A percentile compares a stretch with the other conserved stretches of the same genome.
These are phyloP conservation scores for Hortaea werneckii DNA, from an alignment of 2,329 filamentous ascomycete genomes.

Conservation along the genomic window DNA sequence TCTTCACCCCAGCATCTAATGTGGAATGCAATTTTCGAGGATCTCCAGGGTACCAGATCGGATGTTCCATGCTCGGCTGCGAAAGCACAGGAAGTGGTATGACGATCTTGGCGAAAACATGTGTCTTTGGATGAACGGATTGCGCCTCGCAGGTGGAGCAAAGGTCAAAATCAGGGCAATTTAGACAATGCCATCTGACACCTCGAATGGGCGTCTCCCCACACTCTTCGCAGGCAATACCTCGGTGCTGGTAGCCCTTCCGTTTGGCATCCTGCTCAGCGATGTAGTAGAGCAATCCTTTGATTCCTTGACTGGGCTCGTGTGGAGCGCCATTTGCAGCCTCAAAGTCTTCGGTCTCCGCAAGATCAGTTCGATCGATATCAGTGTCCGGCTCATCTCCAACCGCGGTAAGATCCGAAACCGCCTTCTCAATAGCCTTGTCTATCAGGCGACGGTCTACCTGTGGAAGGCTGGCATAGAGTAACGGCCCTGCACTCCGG, in stretches of 20 bases:
- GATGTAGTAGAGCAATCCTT: conserved; percentile 68
- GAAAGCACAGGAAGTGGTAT: conserved; percentile 80
- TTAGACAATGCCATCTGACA: conserved; percentile 85
- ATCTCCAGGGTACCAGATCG: conserved; percentile 81
- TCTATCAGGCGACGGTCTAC: background rate
- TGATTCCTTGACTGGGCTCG: conserved; percentile 23
- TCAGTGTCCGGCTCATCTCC: background rate
- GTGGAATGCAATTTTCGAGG: conserved; percentile 59
- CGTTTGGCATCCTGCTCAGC: conserved; percentile 84
- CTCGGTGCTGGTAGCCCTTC: conserved; percentile 84
- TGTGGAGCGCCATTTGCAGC: conserved; percentile 5
- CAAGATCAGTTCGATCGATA: conserved; percentile 2
- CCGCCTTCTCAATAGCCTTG: background rate
- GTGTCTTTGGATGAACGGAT: conserved; percentile 65
- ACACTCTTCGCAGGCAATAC: conserved; percentile 85
- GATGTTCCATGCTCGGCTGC: conserved; percentile 64
- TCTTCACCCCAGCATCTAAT: conserved; percentile 57
- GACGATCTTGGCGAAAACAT: conserved; percentile 92
- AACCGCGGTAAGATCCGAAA: background rate
- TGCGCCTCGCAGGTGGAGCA: conserved; percentile 78
- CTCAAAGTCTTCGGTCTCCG: conserved; percentile 18
- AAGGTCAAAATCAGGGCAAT: conserved; percentile 91
- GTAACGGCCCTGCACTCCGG: background rate
- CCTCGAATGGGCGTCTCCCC: conserved; percentile 81
- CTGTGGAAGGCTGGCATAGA: background rate